Base-by-base conservation (phyloP, 352 stramenopile species). In the Pythium dissimile region DNA sequence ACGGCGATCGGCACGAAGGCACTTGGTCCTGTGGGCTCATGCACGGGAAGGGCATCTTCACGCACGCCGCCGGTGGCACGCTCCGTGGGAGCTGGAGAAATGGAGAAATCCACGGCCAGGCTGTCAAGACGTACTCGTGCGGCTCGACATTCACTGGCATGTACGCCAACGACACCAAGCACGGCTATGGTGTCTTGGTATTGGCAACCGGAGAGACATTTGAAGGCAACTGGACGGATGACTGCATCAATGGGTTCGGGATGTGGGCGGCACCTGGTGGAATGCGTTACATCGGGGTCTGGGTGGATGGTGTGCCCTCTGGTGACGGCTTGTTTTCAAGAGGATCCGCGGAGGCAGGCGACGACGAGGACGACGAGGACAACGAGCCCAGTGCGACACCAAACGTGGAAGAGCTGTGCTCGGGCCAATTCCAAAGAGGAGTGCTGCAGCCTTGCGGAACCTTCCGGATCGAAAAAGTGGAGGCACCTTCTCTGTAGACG, bases 31-130 rank as follows among this genome's bases (percentile, higher is more conserved):
- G 59, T 42, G 80, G 77, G 5, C 44, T 71, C 18, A 89, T 89
- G 78, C 79, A 94, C 42, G 84, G 84, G 15, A 75, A 72, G 37
- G 84, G 81, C 4, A 43, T 88, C 26, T 88, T 84, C 49, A 69
- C 57, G 12, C 66, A 62, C 15, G 30, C 58, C 4, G 63, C 51
- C 0, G 71, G 75, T 0, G 71, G 67, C 3, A 70, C 59, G 5
- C 45, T 88, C 10, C 73, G 77, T 38, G 82, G 77, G 8, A 68
- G 51, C 8, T 92, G 82, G 82, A 2, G 57, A 2, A 45, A 71
- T 10, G 82, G 72, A 4, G 53, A 77, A 35, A 51, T 92, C 0
- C 68, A 67, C 30, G 76, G 74, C 6, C 65, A 64, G 13, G 77
- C 63, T 9, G 59, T 88, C 16, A 75, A 90, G 32, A 69, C 46